Evolutionary conservation across 106 monocot species (phyloP), one percentile per base, ranked within the genome.

Genomic region (Apostasia ramifera): DNA sequence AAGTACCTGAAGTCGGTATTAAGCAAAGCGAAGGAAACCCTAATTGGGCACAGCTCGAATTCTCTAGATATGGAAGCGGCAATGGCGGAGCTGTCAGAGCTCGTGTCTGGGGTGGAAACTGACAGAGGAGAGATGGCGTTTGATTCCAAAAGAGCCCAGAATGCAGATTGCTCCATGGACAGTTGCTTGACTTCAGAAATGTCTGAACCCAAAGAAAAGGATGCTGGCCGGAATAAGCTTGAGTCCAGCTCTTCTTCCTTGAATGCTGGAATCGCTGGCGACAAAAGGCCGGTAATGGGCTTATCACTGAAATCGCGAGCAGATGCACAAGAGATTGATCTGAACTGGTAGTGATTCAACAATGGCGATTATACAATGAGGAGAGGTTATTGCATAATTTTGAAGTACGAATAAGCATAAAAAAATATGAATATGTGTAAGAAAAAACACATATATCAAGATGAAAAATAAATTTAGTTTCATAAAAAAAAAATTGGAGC

Each of bases 1-100:
- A 88, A 86, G 71, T 93, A 89, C 74, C 63, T 88, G 70, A 83
- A 82, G 42, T 81, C 83, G 0, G 83, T 93, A 46, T 47, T 93
- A 50, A 85, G 44, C 59, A 89, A 82, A 71, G 89, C 93, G 13
- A 74, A 89, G n/a, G 88, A 93, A 53, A 86, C 80, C 54, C 83
- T 89, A 0, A 77, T 79, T 2, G 75, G 67, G 8, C 74, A 76
- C 12, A 67, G 47, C 44, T 63, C 66, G 10, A 77, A 53, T 63
- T 70, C 72, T 13, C 5, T 63, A 13, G 70, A 74, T 6, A 8
- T 58, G 60, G 82, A 87, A 13, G 58, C 74, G 6, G 79, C 75
- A 8, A 75, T 58, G 7, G 69, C 84, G 5, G 85, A 85, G 75
- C 79, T 84, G 48, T 86, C 91, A 10, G 78, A 84, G 66, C 67